Evolutionary conservation across 257 asterid species (phyloP), one percentile per base, ranked within the genome.

Genomic region (Ophiorrhiza pumila): DNA sequence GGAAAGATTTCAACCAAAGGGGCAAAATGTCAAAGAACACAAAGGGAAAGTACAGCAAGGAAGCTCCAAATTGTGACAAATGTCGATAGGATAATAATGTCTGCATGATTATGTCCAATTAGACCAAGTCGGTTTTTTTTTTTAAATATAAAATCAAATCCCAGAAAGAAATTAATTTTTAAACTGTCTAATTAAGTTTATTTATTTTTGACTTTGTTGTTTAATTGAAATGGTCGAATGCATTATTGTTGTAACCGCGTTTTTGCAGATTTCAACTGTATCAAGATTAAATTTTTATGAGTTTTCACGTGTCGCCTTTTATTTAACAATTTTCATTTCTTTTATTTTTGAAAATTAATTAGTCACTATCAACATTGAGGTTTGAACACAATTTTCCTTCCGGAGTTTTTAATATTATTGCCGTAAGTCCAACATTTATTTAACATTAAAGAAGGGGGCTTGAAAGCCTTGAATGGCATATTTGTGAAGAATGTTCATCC

Each of bases 51-150:
- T 68, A 63, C 41, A 61, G 60, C 42, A 42, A 32, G 9, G 58
- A 57, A 57, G 37, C 61, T 22, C 69, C 17, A 52, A 62, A 31
- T 63, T 49, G 42, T 42, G 83, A 78, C 83, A 78, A 52, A 22
- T 71, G 85, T 78, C 82, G 55, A 45, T 43, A 32, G 35, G 65
- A 13, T 39, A 15, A 31, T 52, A 45, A 10, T 65, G 79, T 37
- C 65, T 45, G 34, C 10, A 47, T 42, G 23, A 18, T 49, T 13
- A 42, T 29, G 63, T 63, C 57, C 76, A 69, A 35, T 22, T 27
- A 34, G 75, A 71, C 57, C 66, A 12, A 46, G 68, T 57, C 75
- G 32, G 49, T n/a, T 50, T 32, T 39, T 49, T n/a, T 65, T 4
- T 29, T 1, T 5, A 1, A 57, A 7, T 13, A 60, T 60, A 29